Evolutionary conservation across 2,329 filamentous ascomycete genomes (phyloP).

Genomic region (Phoma sp.): DNA sequence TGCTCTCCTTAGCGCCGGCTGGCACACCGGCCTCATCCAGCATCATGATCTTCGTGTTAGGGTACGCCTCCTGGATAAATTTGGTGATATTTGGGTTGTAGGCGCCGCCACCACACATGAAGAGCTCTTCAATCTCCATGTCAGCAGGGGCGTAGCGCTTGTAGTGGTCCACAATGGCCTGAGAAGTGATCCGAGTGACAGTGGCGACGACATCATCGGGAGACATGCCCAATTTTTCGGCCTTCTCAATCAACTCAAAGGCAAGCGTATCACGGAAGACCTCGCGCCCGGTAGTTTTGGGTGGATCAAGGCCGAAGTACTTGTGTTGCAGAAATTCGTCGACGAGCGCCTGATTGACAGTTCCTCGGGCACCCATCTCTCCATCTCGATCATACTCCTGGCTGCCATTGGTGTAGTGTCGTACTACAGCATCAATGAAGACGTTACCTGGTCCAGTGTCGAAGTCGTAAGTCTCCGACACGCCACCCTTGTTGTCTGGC

Average conservation of each 20-base stretch:
- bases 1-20: conserved; percentile 63
- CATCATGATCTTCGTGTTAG: conserved; percentile 59
- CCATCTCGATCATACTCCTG: conserved; percentile 61
- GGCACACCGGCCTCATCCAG: conserved; percentile 64
- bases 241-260: background rate
- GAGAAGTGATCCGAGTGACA: conserved; percentile 63
- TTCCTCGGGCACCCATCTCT: conserved; percentile 58
- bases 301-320: conserved; percentile 60
- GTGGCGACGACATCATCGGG: conserved; percentile 63
- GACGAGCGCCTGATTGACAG: conserved; percentile 58
- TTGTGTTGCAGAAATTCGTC: conserved; percentile 53
- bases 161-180: conserved; percentile 60
- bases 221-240: conserved; percentile 43
- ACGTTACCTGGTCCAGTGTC: conserved; percentile 64
- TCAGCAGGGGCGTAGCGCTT: conserved; percentile 20
- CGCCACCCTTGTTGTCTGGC: conserved; percentile 51
- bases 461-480: conserved; percentile 53
- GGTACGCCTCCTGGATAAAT: conserved; percentile 56
- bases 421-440: conserved; percentile 61
- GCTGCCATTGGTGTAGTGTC: conserved; percentile 58
- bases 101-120: conserved; percentile 65
- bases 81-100: conserved; percentile 63
- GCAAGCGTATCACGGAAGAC: conserved; percentile 58
- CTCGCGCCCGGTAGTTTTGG: conserved; percentile 66
- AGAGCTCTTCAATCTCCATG: conserved; percentile 59